Conservation (phyloP, 176 grass and related monocot species). For the Phyllostachys edulis region DNA sequence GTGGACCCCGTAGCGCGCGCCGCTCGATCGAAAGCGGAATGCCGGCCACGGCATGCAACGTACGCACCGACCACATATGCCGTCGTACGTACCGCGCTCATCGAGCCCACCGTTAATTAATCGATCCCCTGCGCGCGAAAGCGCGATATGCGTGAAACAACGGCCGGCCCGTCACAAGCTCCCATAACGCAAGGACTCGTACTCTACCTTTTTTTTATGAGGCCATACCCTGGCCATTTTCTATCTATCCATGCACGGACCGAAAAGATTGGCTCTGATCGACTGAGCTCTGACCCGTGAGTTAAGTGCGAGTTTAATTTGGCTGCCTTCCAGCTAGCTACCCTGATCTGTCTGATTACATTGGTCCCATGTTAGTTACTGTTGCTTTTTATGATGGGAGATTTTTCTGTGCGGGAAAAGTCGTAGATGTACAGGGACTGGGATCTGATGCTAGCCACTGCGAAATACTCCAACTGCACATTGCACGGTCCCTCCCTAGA, state of each 20-base stretch:
- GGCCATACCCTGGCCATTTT: neutral
- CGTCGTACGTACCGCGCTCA: neutral
- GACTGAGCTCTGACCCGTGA: neutral
- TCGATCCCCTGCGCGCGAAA: neutral
- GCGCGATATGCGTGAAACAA: neutral
- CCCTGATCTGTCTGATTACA: neutral
- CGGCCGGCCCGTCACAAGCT: neutral
- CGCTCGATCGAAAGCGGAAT: neutral
- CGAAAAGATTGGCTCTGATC: neutral
- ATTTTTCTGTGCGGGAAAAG: neutral
- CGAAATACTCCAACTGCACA: neutral
- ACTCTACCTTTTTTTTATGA: neutral
- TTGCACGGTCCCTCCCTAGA: neutral
- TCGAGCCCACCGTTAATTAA: neutral
- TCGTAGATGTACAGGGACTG: neutral
- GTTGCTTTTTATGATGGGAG: neutral
- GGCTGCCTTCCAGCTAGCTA: neutral
- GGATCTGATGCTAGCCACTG: neutral
- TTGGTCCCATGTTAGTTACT: neutral
- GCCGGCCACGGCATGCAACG: slow-evolving; percentile 24
- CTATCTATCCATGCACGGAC: neutral
- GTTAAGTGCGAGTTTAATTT: neutral
- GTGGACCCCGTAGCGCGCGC: neutral
- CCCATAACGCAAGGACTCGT: neutral
- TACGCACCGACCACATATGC: neutral